Evolutionary conservation across 2,329 filamentous ascomycete species (phyloP), one percentile per base, ranked within the genome.

Genomic region (Raffaelea arxii): DNA sequence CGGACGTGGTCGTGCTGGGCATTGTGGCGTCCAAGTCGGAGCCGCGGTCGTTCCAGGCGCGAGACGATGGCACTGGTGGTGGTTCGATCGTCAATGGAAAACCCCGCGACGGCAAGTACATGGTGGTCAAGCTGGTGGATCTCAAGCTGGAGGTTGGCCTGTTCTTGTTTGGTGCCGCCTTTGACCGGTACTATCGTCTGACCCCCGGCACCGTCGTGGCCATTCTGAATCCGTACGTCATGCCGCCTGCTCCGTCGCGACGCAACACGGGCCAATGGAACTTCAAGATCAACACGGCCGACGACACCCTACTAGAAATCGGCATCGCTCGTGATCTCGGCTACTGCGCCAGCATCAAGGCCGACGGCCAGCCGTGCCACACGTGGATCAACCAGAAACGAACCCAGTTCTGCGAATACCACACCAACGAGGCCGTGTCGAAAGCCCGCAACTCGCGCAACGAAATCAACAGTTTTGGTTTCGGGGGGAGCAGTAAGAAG

Each of bases 121-220:
- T 98, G 86, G 84, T 91, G 2, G 70, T 98, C 51, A 86, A 80
- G 2, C 72, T 98, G 3, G 88, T 86, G 0, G 91, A 98, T 62
- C 70, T 98, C 11, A 84, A 88, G 56, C 95, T 82, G 79, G 88
- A 95, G 56, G 64, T 98, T 12, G 90, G 97, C 53, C 75, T 97
- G 37, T 97, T 89, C 56, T 77, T 98, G 14, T 98, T 98, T 65
- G 86, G 86, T 56, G 81, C 84, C 0, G 94, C 88, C 6, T 96
- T 97, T 57, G 83, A 86, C 16, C 81, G 86, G 46, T 98, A 92
- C 68, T 97, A 91, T 84, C 94, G 94, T 60, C 70, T 97, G n/a
- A 82, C 82, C 0, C 78, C 87, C 2, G 92, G 92, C n/a, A 96
- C 90, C 0, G 76, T 97, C 2, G 72, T 98, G 47, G 92, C 91